Base-by-base conservation (phyloP, 768 basidiomycete genomes). In the Hericium erinaceus region DNA sequence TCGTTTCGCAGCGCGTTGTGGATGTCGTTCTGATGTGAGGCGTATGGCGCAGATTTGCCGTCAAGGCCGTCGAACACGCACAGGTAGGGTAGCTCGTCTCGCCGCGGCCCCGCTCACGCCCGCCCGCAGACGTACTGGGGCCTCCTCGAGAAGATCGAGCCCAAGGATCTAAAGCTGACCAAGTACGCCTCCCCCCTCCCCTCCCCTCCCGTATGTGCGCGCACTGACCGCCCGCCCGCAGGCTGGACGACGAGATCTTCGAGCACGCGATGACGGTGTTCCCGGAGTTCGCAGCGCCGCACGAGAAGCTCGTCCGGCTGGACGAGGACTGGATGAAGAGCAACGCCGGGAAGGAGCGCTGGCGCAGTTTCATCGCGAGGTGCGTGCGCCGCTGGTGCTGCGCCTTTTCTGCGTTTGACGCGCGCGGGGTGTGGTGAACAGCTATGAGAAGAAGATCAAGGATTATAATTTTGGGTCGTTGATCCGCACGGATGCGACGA, bases 401-500 rank as follows among this genome's bases (percentile, higher is more conserved):
- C 8, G 4, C 18, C 16, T 16, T n/a, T 44, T 58, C 51, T 38
- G 18, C 20, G 52, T 22, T 9, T 39, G 2, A 16, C 28, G 49
- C 51, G 56, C 44, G 51, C 33, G 4, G 3, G 26, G 26, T 11
- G 49, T 26, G 39, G 38, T 60, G 41, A 6, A 53, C 61, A 91
- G 91, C 58, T 97, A 95, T 73, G 89, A 95, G 73, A 85, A 88
- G 58, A 89, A 87, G 66, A 76, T 98, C 55, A 87, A 89, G 66
- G 93, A 98, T 63, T 92, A 88, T 74, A 98, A 98, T 78, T 98
- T 98, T 72, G 97, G 97, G 18, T 98, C 92, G 2, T 76, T 99
- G 63, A 87, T 99, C 61, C 82, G 97, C 53, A 85, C 81, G 50
- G 82, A 97, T 66, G 80, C 87, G 39, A 75, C 74, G 51, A 77